Conservation (phyloP, 805 yeast species). For the Ogataea pini region DNA sequence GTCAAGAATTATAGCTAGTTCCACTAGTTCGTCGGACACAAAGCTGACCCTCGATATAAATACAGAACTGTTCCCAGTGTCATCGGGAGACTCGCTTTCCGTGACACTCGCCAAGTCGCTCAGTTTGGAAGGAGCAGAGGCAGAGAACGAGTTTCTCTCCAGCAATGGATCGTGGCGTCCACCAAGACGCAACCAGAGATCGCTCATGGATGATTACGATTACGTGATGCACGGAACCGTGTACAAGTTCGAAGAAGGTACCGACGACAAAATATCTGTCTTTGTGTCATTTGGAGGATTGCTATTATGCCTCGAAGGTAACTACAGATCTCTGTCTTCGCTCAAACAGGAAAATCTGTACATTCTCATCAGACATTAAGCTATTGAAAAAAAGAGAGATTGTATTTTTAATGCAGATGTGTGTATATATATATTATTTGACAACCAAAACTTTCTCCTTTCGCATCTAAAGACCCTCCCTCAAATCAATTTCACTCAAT, state of each 20-base stretch:
- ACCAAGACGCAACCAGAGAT: conserved; percentile 78
- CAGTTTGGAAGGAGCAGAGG: conserved; percentile 47
- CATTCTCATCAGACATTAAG: conserved; percentile 71
- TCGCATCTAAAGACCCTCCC: conserved; percentile 39
- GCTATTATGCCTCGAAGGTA: conserved; percentile 91
- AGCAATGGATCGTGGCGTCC: conserved; percentile 74
- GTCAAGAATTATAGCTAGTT: conserved; percentile 81
- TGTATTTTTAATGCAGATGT: conserved; percentile 12
- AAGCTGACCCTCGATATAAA: conserved; percentile 87
- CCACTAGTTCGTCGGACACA: conserved; percentile 78
- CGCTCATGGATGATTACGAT: conserved; percentile 95
- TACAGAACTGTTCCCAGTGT: conserved; percentile 87
- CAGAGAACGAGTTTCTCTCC: conserved; percentile 48
- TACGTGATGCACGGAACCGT: conserved; percentile 98
- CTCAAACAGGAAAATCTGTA: conserved; percentile 94
- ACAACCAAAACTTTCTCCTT: neutral
- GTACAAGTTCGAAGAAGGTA: conserved; percentile 89
- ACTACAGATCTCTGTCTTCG: conserved; percentile 81
- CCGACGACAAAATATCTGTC: conserved; percentile 71
- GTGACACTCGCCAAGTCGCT: conserved; percentile 82
- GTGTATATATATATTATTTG: conserved; percentile 3
- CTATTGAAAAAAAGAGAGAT: neutral
- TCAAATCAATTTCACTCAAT: conserved; percentile 76
- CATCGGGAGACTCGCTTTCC: conserved; percentile 73
- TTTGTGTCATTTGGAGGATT: conserved; percentile 96